Percentiles rank a stretch among this genome's conserved stretches.
Evolutionary conservation across 73 alveolate species (phyloP).

Genomic region (Blepharisma japonicum): DNA sequence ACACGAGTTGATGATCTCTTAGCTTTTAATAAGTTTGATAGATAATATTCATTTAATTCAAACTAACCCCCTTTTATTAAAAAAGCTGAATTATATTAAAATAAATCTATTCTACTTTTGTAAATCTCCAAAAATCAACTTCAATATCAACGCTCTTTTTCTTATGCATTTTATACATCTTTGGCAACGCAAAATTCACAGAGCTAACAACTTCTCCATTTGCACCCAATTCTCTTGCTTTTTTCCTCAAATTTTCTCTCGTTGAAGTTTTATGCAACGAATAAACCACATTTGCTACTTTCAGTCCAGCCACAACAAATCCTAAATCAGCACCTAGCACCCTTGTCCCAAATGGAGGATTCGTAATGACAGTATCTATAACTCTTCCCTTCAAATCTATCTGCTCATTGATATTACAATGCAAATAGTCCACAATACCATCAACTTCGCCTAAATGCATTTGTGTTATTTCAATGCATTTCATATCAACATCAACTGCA

Average conservation of each 20-base stretch:
- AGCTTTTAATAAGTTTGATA: no score
- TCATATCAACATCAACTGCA: conserved; percentile 13
- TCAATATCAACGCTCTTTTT: conserved; percentile 16
- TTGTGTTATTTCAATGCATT: conserved; percentile 19
- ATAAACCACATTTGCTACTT: neutral
- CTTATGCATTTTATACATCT: conserved; percentile 22
- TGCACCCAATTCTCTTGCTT: neutral
- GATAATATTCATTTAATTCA: no score
- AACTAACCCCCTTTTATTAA: no score
- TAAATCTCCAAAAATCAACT: conserved; percentile 21
- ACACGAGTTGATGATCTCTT: no score
- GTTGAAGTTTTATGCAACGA: conserved; percentile 33
- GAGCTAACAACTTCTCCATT: conserved; percentile 23
- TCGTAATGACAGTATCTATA: conserved; percentile 17
- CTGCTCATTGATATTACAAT: neutral
- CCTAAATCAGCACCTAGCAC: neutral
- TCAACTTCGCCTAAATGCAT: neutral
- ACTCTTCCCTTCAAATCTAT: neutral
- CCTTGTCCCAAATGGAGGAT: conserved; percentile 31
- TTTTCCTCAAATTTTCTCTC: neutral
- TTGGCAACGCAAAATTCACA: conserved; percentile 13
- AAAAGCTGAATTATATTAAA: no score
- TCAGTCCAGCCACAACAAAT: conserved; percentile 16
- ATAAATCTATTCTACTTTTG: neutral
- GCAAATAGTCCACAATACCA: neutral